Evolutionary conservation across 2,329 filamentous ascomycete genomes (phyloP).

Genomic region (Epichloe glyceriae): DNA sequence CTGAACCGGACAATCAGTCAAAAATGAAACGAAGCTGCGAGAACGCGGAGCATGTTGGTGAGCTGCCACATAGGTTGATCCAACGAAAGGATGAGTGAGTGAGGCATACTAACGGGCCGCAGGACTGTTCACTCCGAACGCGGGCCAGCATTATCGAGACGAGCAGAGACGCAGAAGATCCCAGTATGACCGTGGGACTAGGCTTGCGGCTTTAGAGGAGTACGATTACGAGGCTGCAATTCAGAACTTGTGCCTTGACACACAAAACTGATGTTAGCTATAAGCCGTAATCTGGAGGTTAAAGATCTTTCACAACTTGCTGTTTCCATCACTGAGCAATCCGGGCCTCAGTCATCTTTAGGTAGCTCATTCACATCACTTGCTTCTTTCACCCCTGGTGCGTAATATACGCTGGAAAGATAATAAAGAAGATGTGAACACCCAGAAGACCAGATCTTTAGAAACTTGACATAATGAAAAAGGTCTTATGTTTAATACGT

Average conservation of each 20-base stretch:
- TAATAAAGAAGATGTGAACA: neutral
- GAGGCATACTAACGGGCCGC: neutral
- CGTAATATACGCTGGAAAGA: neutral
- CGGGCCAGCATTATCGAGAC: constrained; percentile 58
- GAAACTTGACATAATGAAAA: neutral
- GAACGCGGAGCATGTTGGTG: constrained; percentile 73
- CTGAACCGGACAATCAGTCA: constrained; percentile 66
- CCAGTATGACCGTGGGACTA: constrained; percentile 71
- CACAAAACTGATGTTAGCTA: neutral
- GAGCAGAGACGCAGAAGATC: constrained; percentile 66
- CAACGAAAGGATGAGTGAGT: neutral
- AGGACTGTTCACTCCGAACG: constrained; percentile 72
- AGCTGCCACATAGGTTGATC: constrained; percentile 19
- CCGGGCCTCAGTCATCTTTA: neutral
- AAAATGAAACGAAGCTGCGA: constrained; percentile 82
- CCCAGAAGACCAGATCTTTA: neutral
- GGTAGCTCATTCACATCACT: neutral
- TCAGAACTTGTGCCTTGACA: constrained; percentile 23
- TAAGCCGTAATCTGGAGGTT: neutral
- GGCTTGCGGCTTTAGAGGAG: constrained; percentile 54
- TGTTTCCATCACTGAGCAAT: neutral
- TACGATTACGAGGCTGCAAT: constrained; percentile 36
- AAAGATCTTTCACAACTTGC: neutral
- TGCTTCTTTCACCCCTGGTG: neutral
- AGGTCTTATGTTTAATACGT: neutral